phyloP scores from a whole-genome alignment of 352 stramenopile species.

The Pythium dissimile region DNA sequence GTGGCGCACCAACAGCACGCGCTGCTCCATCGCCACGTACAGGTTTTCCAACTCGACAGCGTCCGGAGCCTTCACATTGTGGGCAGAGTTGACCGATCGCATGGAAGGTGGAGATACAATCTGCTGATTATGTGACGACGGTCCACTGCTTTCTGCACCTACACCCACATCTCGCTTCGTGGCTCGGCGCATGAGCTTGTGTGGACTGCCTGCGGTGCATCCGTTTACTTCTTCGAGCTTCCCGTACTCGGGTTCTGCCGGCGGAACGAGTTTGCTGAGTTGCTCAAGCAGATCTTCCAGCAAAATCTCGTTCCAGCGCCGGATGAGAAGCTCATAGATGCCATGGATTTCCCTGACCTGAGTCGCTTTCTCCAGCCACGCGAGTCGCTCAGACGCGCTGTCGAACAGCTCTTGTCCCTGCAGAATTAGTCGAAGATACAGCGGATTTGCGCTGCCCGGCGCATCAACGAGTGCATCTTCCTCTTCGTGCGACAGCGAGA shows the following conservation, averaged over 20 bases:
- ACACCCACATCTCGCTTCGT: conserved; percentile 22
- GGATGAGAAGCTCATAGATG: conserved; percentile 67
- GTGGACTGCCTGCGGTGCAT: too few species aligned
- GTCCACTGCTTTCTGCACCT: neutral
- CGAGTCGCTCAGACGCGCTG: conserved; percentile 1
- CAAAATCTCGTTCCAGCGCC: conserved; percentile 72
- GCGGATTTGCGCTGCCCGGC: conserved; percentile 59
- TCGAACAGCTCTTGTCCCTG: conserved; percentile 54
- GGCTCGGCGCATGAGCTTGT: conserved; percentile 7
- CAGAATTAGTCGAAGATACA: conserved; percentile 65
- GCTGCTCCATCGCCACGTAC: conserved; percentile 56
- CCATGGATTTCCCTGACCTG: conserved; percentile 38
- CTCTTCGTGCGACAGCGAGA: conserved; percentile 32
- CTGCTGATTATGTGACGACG: too few species aligned
- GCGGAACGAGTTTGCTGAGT: conserved; percentile 17
- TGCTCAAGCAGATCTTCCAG: conserved; percentile 48
- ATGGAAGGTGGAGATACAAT: too few species aligned
- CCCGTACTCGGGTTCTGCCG: neutral
- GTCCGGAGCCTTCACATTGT: too few species aligned
- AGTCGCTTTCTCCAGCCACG: conserved; percentile 45
- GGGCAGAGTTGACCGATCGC: too few species aligned
- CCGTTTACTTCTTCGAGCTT: too few species aligned
- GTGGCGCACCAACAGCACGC: conserved; percentile 65
- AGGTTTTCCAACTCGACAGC: conserved; percentile 52
- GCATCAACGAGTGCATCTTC: conserved; percentile 39